Evolutionary conservation across 306 rosid species (phyloP).

Genomic region (Vigna trinervia): DNA sequence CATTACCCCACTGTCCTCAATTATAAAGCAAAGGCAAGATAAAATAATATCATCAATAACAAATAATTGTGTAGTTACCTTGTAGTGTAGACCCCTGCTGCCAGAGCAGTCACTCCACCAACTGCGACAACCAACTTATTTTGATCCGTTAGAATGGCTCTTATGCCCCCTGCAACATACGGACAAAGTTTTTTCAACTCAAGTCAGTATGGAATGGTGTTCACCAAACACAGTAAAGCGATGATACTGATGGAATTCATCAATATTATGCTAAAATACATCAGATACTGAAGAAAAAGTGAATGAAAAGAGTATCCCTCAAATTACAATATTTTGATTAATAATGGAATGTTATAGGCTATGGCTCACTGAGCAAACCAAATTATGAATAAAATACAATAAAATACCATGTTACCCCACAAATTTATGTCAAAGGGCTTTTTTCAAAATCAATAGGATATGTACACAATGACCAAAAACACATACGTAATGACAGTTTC

Average conservation of each 20-base stretch:
- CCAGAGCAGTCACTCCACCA: conserved; percentile 96
- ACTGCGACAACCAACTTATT: conserved; percentile 95
- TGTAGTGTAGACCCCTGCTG: conserved; percentile 96
- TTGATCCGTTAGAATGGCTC: conserved; percentile 95
- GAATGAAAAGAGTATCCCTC: not conserved
- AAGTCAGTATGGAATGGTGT: not conserved
- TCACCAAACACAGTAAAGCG: conserved; percentile 17
- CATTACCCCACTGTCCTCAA: conserved; percentile 1
- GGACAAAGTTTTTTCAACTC: conserved; percentile 11
- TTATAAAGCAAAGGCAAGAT: not conserved
- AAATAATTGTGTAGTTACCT: conserved; percentile 56
- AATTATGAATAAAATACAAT: conserved; percentile 19
- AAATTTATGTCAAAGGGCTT: not conserved
- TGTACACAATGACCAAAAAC: not conserved
- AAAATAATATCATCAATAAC: not conserved
- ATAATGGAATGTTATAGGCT: not conserved
- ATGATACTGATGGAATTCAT: conserved; percentile 15
- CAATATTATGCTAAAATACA: conserved; percentile 12
- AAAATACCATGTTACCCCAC: conserved; percentile 17
- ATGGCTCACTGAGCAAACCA: conserved; percentile 2
- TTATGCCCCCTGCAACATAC: conserved; percentile 83
- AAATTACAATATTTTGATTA: conserved; percentile 6
- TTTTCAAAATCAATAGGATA: not conserved
- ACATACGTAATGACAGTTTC: not conserved
- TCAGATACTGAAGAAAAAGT: not conserved